Conservation (phyloP, 495 filamentous ascomycete genomes). For the Tetracladium marchalianum region DNA sequence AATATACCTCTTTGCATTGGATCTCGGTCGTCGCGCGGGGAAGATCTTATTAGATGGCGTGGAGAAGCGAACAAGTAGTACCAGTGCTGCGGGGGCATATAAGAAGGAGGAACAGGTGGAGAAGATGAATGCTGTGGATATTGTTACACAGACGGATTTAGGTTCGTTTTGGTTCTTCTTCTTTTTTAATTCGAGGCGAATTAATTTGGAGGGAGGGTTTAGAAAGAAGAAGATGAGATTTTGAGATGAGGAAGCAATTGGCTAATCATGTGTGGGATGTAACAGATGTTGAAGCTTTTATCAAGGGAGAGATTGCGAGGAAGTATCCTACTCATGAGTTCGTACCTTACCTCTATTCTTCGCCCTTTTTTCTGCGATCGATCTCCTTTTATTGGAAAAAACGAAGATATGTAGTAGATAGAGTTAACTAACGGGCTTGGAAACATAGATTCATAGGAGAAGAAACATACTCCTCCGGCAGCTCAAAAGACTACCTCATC, state of each 20-base stretch:
- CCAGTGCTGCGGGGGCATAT: constrained; percentile 14
- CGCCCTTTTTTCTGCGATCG: not conserved
- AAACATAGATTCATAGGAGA: constrained; percentile 55
- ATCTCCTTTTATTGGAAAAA: not conserved
- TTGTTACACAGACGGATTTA: constrained; percentile 63
- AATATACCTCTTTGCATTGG: constrained; percentile 55
- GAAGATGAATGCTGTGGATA: constrained; percentile 62
- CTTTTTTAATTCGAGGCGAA: not conserved
- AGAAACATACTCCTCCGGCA: constrained; percentile 54
- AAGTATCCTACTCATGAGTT: constrained; percentile 55
- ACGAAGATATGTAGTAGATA: not conserved
- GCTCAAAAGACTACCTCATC: constrained; percentile 52
- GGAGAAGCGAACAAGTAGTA: constrained; percentile 33
- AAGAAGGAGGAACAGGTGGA: constrained; percentile 20
- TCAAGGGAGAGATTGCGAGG: constrained; percentile 41
- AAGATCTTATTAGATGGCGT: constrained; percentile 44
- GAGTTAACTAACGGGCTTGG: not conserved
- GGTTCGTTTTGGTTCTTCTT: constrained; percentile 30
- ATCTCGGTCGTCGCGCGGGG: constrained; percentile 54
- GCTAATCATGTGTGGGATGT: constrained; percentile 4
- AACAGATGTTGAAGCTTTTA: constrained; percentile 56
- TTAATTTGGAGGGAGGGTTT: not conserved
- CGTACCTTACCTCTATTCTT: constrained; percentile 14
- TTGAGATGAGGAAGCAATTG: not conserved
- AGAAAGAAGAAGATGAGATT: not conserved